These are phyloP conservation scores for Pilasporangium apinafurcum DNA, from an alignment of 352 stramenopile species.

Conservation along the genomic window DNA sequence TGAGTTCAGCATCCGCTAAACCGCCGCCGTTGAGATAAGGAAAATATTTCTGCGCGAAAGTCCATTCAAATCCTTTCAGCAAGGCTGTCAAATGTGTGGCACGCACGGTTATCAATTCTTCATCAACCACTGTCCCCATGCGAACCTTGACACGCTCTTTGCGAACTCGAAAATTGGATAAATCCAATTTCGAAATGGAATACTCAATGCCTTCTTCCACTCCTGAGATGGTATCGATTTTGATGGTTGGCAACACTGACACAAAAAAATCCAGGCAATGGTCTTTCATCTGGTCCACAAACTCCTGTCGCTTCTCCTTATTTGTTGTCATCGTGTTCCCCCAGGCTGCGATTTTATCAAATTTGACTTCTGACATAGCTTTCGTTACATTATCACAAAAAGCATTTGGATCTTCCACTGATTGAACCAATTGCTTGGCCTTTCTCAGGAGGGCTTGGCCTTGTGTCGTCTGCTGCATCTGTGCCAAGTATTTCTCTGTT, in stretches of 20 bases:
- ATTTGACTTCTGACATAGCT: conserved; percentile 55
- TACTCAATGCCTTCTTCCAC: conserved; percentile 75
- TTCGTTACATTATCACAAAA: conserved; percentile 73
- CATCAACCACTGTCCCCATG: conserved; percentile 71
- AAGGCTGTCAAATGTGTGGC: conserved; percentile 69
- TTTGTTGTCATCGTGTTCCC: conserved; percentile 53
- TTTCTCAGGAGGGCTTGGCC: conserved; percentile 61
- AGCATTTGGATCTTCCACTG: conserved; percentile 63
- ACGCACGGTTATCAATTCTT: conserved; percentile 75
- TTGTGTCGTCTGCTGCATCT: conserved; percentile 66
- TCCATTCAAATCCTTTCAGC: conserved; percentile 83
- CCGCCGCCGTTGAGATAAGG: conserved; percentile 81
- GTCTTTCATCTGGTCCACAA: conserved; percentile 77
- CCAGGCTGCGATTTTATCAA: conserved; percentile 68
- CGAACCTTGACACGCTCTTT: conserved; percentile 83
- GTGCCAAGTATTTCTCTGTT: conserved; percentile 60
- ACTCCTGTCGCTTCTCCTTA: conserved; percentile 63
- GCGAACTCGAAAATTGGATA: conserved; percentile 79
- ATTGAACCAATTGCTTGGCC: conserved; percentile 62
- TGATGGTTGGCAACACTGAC: conserved; percentile 77
- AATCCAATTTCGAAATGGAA: conserved; percentile 68
- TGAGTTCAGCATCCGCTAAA: conserved; percentile 62
- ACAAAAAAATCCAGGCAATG: conserved; percentile 84
- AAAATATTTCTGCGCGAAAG: conserved; percentile 82
- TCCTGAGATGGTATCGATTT: conserved; percentile 75